Evolutionary conservation across 306 rosid species (phyloP), one percentile per base, ranked within the genome.

Genomic region (Cucumis melo): DNA sequence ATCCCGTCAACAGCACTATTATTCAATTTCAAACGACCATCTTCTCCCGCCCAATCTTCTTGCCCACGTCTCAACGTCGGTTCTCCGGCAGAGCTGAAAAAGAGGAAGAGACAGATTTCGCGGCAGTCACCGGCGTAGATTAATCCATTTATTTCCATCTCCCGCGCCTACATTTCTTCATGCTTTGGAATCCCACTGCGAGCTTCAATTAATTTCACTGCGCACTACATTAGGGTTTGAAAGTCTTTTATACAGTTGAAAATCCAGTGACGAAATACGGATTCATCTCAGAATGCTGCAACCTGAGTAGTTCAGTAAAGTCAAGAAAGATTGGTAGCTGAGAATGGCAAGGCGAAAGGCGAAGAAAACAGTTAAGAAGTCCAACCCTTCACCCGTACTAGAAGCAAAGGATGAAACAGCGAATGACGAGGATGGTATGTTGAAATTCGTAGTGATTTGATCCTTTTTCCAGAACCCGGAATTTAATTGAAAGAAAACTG

Each of bases 301-400:
- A 17, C 4, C 50, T 24, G 67, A 77, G 42, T 63, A 57, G 53
- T 39, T 34, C 23, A 73, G 24, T 17, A 10, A 19, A 51, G 29
- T 3, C 60, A 9, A 32, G 62, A 53, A 20, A 51, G 24, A 73
- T 1, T 29, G 11, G 77, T 73, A 10, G 27, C 61, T 27, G 77
- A 53, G 56, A 36, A 92, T 92, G 98, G 85, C 86, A 23, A 85
- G 77, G 80, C 84, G 91, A 57, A 86, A 77, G 84, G 80, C 75
- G 50, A 89, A 75, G 75, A 89, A 66, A 84, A 66, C 77, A 0
- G 84, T 62, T 19, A 82, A 74, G 51, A 62, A 79, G 61, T 61
- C 81, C 10, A 57, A 62, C 55, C 44, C 84, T 21, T 81, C 81
- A 23, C 77, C 78, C 11, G 54, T 24, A 15, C 21, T 20, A 38